Evolutionary conservation across 2,329 filamentous ascomycete species (phyloP), one percentile per base, ranked within the genome.

Genomic region (Aureobasidium sp.): DNA sequence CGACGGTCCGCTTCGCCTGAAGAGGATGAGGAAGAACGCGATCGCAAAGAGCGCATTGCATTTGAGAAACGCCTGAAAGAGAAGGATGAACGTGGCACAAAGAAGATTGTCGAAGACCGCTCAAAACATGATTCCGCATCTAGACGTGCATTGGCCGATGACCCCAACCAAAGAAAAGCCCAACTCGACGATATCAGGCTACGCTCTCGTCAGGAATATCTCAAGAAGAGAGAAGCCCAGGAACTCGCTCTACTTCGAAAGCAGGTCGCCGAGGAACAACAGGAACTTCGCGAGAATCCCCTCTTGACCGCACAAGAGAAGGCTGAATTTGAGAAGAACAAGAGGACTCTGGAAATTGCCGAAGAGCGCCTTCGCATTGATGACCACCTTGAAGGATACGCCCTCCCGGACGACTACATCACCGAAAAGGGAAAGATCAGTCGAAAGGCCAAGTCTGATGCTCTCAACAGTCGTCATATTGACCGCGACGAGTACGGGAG

Each of bases 341-440:
- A 88, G 40, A 88, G 97, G 68, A 71, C 71, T 53, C 60, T 71
- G 63, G 71, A 72, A 62, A 63, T 75, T 66, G 73, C 74, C 63
- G 61, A 96, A 70, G 89, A 94, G 66, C 79, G 91, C 19, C 74
- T 91, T 53, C 80, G 81, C 38, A 95, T 98, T 58, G 90, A 97
- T 65, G 91, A 97, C 61, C 84, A 95, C 67, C 80, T 85, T 17
- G 90, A 96, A 71, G 91, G 91, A 2, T 98, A 97, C 70, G 79
- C 85, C 59, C 84, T 98, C 73, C 93, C 91, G 0, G 90, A 96
- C 59, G 90, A 96, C 66, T 95, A 95, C 65, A 91, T 95, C 57
- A 95, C 88, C 0, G 90, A 94, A 66, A 90, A 91, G 70, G 90
- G 89, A 19, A 93, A 94, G 64, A 84, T 95, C 57, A 87, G 95